phyloP scores from a whole-genome alignment of 345 rosid genomes.

The Pistacia integerrima region DNA sequence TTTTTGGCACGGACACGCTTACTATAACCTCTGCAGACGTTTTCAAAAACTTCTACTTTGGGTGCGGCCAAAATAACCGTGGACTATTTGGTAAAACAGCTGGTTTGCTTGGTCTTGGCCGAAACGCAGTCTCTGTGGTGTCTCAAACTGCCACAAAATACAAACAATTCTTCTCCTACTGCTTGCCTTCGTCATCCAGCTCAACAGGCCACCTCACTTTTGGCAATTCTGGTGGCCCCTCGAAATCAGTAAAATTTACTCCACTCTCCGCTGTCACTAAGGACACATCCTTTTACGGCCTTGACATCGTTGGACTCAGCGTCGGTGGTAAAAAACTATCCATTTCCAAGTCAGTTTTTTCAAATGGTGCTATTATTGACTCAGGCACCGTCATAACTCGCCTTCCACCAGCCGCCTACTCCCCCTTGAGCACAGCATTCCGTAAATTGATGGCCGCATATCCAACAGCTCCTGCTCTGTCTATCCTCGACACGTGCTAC shows the following conservation, averaged over 20 bases:
- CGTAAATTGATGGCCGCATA: too few species aligned
- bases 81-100: conserved; percentile 67
- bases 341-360: too few species aligned
- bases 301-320: conserved; percentile 17
- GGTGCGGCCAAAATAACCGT: conserved; percentile 78
- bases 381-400: too few species aligned
- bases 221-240: conserved; percentile 40
- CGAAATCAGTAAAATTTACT: conserved; percentile 53
- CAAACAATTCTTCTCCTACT: conserved; percentile 72
- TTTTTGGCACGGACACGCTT: conserved; percentile 60
- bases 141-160: conserved; percentile 62
- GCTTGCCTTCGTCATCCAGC: conserved; percentile 72
- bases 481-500: too few species aligned
- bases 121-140: conserved; percentile 56
- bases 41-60: conserved; percentile 51
- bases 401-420: too few species aligned
- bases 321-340: too few species aligned
- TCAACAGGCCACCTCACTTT: conserved; percentile 73
- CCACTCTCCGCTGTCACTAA: conserved; percentile 36
- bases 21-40: conserved; percentile 49
- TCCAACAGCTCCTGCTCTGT: too few species aligned
- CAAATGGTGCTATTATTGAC: too few species aligned
- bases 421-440: too few species aligned
- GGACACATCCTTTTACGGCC: conserved; percentile 53
- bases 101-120: conserved; percentile 82